phyloP scores from a whole-genome alignment of 805 yeast species.

The Groenewaldozyma salmanticensis region DNA sequence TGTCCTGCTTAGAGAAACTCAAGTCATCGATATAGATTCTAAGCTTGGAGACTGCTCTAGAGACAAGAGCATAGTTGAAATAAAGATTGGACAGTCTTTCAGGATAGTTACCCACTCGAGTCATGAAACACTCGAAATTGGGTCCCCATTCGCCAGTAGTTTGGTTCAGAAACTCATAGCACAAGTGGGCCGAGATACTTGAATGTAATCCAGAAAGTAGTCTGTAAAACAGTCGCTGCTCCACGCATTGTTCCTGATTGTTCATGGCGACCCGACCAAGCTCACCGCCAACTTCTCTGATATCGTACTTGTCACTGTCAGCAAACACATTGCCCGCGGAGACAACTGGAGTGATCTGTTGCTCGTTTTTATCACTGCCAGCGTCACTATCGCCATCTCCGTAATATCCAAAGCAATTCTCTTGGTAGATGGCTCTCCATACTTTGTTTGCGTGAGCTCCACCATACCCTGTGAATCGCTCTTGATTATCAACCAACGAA shows the following conservation, averaged over 20 bases:
- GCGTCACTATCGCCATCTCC: conserved; percentile 19
- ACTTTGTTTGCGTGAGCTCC: conserved; percentile 87
- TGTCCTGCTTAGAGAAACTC: conserved; percentile 37
- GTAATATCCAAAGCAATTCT: conserved; percentile 66
- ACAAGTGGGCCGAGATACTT: conserved; percentile 84
- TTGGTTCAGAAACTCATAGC: conserved; percentile 68
- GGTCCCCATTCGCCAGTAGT: conserved; percentile 78
- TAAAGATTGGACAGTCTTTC: conserved; percentile 85
- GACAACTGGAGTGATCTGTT: background rate
- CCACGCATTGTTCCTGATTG: conserved; percentile 56
- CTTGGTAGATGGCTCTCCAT: conserved; percentile 88
- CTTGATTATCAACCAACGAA: conserved; percentile 81
- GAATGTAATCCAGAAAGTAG: conserved; percentile 91
- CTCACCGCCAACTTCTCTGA: conserved; percentile 21
- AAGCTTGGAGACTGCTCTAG: conserved; percentile 69
- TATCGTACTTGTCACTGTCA: conserved; percentile 18
- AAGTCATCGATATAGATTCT: conserved; percentile 42
- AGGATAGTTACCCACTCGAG: conserved; percentile 79
- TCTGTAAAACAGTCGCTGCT: conserved; percentile 81
- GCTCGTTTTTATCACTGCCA: background rate
- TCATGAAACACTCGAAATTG: conserved; percentile 70
- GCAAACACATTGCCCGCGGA: conserved; percentile 10
- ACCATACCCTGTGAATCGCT: conserved; percentile 91
- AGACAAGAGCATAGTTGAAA: conserved; percentile 82
- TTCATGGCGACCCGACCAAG: conserved; percentile 24